Evolutionary conservation across 306 rosid species (phyloP).

Genomic region (Prunus salicina): DNA sequence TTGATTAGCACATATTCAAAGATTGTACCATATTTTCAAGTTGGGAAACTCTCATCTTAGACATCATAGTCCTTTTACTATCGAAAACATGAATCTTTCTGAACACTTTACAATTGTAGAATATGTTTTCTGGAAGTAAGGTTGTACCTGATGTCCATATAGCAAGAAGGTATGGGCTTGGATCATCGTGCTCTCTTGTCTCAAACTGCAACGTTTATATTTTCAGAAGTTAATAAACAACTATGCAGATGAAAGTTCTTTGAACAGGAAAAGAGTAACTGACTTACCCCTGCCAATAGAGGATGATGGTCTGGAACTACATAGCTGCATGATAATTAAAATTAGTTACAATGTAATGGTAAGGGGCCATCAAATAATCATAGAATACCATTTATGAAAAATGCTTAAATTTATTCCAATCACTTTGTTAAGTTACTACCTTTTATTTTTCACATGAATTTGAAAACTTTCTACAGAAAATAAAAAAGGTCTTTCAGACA

Average conservation of each 20-base stretch:
- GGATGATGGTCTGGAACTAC: slow-evolving; percentile 46
- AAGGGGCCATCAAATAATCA: not conserved
- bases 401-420: too few species aligned
- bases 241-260: not conserved
- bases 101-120: not conserved
- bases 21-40: not conserved
- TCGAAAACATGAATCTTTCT: too few species aligned
- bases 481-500: too few species aligned
- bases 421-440: not conserved
- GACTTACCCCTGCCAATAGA: slow-evolving; percentile 36
- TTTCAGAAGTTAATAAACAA: not conserved
- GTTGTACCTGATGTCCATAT: slow-evolving; percentile 47
- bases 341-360: not conserved
- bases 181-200: slow-evolving; percentile 38
- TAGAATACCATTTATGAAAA: too few species aligned
- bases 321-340: slow-evolving; percentile 38
- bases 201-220: slow-evolving; percentile 28
- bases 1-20: not conserved
- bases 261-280: not conserved
- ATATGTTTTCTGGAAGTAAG: not conserved
- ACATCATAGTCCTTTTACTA: not conserved
- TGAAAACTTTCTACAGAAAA: not conserved
- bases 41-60: not conserved
- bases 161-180: slow-evolving; percentile 46
- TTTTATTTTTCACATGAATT: not conserved